phyloP scores from a whole-genome alignment of 2,329 filamentous ascomycete genomes.

The Talaromyces amestolkiae region DNA sequence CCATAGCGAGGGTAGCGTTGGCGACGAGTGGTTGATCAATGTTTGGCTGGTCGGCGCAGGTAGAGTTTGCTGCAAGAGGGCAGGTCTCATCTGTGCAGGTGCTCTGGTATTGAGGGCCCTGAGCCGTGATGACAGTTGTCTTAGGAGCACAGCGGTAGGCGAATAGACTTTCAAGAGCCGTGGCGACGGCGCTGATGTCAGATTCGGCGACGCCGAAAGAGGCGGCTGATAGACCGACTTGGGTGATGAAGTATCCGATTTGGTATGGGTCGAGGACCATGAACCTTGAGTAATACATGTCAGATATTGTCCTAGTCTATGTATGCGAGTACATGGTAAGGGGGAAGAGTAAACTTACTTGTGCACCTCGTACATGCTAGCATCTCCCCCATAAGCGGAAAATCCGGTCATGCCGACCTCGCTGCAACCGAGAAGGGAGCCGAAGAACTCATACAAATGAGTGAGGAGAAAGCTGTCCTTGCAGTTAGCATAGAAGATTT shows the following conservation, averaged over 20 bases:
- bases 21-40: conserved; percentile 24
- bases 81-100: conserved; percentile 57
- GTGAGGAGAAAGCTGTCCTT: neutral
- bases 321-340: neutral
- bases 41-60: conserved; percentile 37
- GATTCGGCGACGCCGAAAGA: conserved; percentile 59
- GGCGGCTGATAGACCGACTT: conserved; percentile 56
- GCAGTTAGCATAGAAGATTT: neutral
- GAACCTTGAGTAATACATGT: conserved; percentile 36
- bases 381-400: conserved; percentile 45
- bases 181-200: conserved; percentile 52
- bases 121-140: conserved; percentile 46
- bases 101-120: conserved; percentile 51
- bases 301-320: neutral
- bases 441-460: neutral
- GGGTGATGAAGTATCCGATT: conserved; percentile 59
- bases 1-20: conserved; percentile 20
- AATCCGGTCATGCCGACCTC: conserved; percentile 51
- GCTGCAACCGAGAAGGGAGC: conserved; percentile 25
- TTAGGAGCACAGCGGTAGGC: conserved; percentile 52
- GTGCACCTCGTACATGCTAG: conserved; percentile 30
- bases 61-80: conserved; percentile 46
- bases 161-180: conserved; percentile 52
- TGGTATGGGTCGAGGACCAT: conserved; percentile 56
- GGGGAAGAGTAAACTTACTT: conserved; percentile 23